These are phyloP conservation scores for Boechera divaricarpa DNA, from an alignment of 345 rosid species.

Conservation along the genomic window DNA sequence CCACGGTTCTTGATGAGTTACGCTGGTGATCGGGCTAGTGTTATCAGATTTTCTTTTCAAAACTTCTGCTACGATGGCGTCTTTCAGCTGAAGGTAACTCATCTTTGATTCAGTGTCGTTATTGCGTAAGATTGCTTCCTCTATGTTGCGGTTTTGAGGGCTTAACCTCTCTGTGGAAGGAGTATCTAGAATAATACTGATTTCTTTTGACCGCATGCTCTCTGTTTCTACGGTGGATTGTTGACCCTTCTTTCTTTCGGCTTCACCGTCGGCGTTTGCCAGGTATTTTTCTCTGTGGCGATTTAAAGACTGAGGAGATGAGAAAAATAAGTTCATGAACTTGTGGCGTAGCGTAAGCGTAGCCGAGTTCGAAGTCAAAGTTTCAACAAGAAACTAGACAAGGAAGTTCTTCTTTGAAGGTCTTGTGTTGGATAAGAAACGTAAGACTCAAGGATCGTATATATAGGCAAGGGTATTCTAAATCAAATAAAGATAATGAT, in stretches of 20 bases:
- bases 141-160: not conserved
- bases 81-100: slow-evolving; percentile 29
- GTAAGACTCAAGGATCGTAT: no score
- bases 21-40: not conserved
- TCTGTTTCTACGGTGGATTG: slow-evolving; percentile 6
- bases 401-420: no score
- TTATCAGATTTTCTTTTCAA: slow-evolving; percentile 14
- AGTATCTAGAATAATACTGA: not conserved
- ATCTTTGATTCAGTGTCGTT: slow-evolving; percentile 19
- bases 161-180: slow-evolving; percentile 14
- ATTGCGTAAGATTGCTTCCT: slow-evolving; percentile 18
- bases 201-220: slow-evolving; percentile 20
- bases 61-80: slow-evolving; percentile 33
- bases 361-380: no score
- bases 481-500: no score
- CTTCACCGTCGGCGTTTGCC: slow-evolving; percentile 16
- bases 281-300: slow-evolving; percentile 23
- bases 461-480: no score
- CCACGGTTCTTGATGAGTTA: slow-evolving; percentile 10
- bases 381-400: no score
- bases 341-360: no score
- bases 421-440: no score
- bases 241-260: slow-evolving; percentile 11
- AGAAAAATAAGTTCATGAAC: not conserved
- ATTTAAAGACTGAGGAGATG: not conserved